Evolutionary conservation across 371 early-diverging fungal species (phyloP).

Genomic region (Mucor irregularis): DNA sequence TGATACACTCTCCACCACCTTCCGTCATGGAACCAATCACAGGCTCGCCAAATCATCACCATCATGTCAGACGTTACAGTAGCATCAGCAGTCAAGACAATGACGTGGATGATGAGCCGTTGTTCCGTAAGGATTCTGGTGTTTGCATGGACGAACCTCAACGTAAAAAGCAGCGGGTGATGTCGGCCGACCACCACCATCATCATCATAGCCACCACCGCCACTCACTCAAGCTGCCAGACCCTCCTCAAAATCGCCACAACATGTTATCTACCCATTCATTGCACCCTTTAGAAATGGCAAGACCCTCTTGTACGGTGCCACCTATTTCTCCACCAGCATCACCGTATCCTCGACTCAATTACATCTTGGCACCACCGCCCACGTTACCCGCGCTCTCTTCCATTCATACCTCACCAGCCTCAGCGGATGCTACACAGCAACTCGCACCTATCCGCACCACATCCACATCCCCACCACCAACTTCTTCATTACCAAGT

Average conservation of each 20-base stretch:
- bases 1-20: not conserved
- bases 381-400: constrained; percentile 21
- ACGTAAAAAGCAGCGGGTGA: constrained; percentile 37
- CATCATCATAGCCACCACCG: not conserved
- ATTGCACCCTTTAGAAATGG: constrained; percentile 30
- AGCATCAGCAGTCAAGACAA: not conserved
- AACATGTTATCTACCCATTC: too few species aligned
- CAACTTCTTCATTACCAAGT: not conserved
- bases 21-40: too few species aligned
- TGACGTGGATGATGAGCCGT: not conserved
- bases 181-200: constrained; percentile 32
- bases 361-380: too few species aligned
- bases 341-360: constrained; percentile 6
- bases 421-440: not conserved
- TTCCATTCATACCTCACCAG: constrained; percentile 13
- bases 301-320: constrained; percentile 18
- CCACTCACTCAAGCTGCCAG: constrained; percentile 26
- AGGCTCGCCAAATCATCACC: too few species aligned
- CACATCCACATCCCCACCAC: too few species aligned
- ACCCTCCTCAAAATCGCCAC: constrained; percentile 10
- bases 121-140: constrained; percentile 44
- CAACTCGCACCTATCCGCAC: constrained; percentile 22
- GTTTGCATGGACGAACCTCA: constrained; percentile 30
- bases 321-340: constrained; percentile 9
- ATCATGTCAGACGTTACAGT: constrained; percentile 10